Evolutionary conservation across 169 alveolate genomes (phyloP).

Genomic region (Eimeria maxima): DNA sequence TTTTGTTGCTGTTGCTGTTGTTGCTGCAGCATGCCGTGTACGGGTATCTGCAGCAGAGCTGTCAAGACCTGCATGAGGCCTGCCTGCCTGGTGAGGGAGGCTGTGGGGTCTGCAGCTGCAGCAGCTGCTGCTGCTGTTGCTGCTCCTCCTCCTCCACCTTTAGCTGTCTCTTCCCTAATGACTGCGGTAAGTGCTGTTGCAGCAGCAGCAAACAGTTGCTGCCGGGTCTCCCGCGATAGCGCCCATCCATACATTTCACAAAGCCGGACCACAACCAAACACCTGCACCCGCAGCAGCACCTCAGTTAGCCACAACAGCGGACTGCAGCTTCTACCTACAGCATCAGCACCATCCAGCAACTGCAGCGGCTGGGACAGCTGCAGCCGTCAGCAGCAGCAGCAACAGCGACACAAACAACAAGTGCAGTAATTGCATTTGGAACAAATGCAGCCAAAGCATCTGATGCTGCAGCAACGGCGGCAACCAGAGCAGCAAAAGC

Average conservation of each 20-base stretch:
- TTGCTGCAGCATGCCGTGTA: constrained; percentile 15
- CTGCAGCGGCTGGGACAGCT: constrained; percentile 1
- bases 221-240: constrained; percentile 7
- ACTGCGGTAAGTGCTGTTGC: background rate
- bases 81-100: constrained; percentile 8
- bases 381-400: too few relatives aligned
- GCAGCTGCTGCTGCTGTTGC: background rate
- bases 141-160: constrained; percentile 1
- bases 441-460: background rate
- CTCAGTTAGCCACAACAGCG: constrained; percentile 8
- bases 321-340: background rate
- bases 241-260: constrained; percentile 53
- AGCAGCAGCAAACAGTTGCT: constrained; percentile 72
- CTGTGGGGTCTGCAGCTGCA: constrained; percentile 26
- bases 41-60: constrained; percentile 29
- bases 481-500: constrained; percentile 24
- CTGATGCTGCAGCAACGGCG: background rate
- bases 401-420: background rate
- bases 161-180: background rate
- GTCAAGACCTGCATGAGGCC: constrained; percentile 45
- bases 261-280: background rate
- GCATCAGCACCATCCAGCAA: background rate
- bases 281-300: constrained; percentile 31
- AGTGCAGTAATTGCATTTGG: too few relatives aligned
- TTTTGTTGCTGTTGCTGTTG: constrained; percentile 16